Evolutionary conservation across 2,329 filamentous ascomycete genomes (phyloP).

Genomic region (Didymella pomorum): DNA sequence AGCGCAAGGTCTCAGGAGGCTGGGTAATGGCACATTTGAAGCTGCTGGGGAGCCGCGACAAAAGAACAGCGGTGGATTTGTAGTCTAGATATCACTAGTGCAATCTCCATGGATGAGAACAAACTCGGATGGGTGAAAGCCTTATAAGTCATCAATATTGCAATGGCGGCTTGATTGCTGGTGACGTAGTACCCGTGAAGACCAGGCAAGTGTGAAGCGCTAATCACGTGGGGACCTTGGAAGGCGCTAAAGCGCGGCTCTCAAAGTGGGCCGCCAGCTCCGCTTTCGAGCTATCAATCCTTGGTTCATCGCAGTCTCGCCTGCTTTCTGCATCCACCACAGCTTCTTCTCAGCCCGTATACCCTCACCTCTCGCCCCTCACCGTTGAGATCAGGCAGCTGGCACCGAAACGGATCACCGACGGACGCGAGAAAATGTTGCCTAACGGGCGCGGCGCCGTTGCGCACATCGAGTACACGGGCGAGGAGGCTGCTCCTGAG

Average conservation of each 20-base stretch:
- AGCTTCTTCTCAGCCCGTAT: conserved; percentile 4
- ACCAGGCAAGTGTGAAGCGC: neutral
- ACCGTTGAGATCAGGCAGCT: neutral
- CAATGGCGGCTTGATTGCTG: neutral
- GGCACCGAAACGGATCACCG: neutral
- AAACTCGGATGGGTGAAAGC: neutral
- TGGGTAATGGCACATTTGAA: conserved; percentile 75
- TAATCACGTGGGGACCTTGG: conserved; percentile 5
- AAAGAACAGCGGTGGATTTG: conserved; percentile 72
- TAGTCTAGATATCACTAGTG: conserved; percentile 47
- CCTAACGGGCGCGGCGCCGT: conserved; percentile 43
- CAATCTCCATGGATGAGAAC: neutral
- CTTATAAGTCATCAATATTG: neutral
- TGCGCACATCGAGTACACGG: conserved; percentile 42
- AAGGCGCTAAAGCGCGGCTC: conserved; percentile 8
- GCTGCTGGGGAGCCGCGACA: conserved; percentile 80
- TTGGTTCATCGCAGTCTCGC: conserved; percentile 20
- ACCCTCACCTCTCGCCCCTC: neutral
- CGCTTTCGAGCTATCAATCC: conserved; percentile 16
- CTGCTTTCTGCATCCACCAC: conserved; percentile 8
- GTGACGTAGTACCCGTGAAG: neutral
- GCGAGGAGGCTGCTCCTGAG: conserved; percentile 58
- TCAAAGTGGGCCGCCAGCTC: conserved; percentile 17
- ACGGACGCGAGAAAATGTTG: conserved; percentile 34
- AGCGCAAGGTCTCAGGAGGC: conserved; percentile 72